Conservation (phyloP, 495 filamentous ascomycete genomes). For the Ascodesmis nigricans region DNA sequence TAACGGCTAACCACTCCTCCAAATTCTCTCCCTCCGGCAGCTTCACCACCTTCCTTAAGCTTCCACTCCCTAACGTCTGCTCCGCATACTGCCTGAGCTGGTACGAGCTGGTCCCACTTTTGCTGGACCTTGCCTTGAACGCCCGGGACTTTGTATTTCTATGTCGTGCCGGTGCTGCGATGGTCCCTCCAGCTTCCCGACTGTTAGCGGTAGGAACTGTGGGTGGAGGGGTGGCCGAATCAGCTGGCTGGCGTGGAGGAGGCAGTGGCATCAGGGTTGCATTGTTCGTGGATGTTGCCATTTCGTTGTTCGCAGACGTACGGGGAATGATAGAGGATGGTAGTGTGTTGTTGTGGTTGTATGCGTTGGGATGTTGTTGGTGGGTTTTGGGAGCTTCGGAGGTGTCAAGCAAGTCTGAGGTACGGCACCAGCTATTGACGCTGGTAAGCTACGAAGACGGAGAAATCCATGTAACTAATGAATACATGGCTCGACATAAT, state of each 20-base stretch:
- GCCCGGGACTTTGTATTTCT: conserved; percentile 78
- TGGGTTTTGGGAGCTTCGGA: too few species aligned
- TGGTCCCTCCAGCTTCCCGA: conserved; percentile 10
- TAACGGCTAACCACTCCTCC: conserved; percentile 95
- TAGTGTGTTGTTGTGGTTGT: too few species aligned
- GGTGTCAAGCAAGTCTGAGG: too few species aligned
- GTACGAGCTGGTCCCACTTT: conserved; percentile 74
- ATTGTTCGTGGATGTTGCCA: too few species aligned
- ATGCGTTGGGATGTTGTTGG: too few species aligned
- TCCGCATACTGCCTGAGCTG: conserved; percentile 95
- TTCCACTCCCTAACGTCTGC: conserved; percentile 84
- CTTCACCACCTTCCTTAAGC: conserved; percentile 86
- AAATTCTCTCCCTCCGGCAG: conserved; percentile 90
- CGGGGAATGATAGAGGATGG: too few species aligned
- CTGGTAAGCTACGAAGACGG: too few species aligned
- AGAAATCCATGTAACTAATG: too few species aligned
- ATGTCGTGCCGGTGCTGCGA: conserved; percentile 12
- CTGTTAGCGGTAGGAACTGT: background rate
- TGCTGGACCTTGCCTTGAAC: conserved; percentile 76
- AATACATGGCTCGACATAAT: too few species aligned
- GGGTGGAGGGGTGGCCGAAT: conserved; percentile 2
- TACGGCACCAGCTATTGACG: too few species aligned
- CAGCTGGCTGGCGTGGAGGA: conserved; percentile 1
- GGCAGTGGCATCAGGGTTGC: too few species aligned
- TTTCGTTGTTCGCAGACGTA: too few species aligned